These are phyloP conservation scores for Flaveria robusta DNA, from an alignment of 129 eudicot genomes.

Conservation along the genomic window DNA sequence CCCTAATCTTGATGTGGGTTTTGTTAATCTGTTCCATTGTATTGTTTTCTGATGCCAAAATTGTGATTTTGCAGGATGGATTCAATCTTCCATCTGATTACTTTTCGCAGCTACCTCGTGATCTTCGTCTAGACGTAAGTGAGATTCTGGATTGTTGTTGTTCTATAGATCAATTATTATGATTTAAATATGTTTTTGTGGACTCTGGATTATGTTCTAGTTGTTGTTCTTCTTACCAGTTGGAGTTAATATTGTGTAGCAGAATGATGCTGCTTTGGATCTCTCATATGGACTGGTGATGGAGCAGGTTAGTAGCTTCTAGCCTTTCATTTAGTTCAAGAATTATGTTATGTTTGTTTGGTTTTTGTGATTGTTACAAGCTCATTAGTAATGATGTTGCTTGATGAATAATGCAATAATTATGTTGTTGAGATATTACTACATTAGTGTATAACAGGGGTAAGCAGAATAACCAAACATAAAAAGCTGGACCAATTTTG, in stretches of 20 bases:
- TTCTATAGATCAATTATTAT: constrained; percentile 1
- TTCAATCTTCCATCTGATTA: too few species aligned
- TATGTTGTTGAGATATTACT: too few species aligned
- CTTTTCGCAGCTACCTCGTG: constrained; percentile 81
- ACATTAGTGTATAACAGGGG: too few species aligned
- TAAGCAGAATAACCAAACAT: too few species aligned
- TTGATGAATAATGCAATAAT: too few species aligned
- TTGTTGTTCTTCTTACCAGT: background rate
- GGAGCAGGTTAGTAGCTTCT: constrained; percentile 62
- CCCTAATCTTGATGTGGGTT: too few species aligned
- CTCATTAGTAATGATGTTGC: too few species aligned
- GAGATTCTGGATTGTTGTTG: constrained; percentile 7
- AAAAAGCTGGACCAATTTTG: too few species aligned
- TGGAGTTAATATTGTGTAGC: constrained; percentile 48
- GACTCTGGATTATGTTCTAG: background rate
- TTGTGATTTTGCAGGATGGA: too few species aligned
- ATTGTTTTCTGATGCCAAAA: too few species aligned
- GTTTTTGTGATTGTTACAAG: too few species aligned
- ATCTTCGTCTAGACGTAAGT: constrained; percentile 87
- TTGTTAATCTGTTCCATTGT: too few species aligned
- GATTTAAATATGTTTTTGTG: background rate
- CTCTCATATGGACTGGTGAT: constrained; percentile 84
- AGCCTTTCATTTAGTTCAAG: background rate
- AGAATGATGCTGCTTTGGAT: constrained; percentile 98
- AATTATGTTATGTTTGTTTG: background rate